phyloP scores from a whole-genome alignment of 176 grass and related monocot species.

The Oryza officinalis region DNA sequence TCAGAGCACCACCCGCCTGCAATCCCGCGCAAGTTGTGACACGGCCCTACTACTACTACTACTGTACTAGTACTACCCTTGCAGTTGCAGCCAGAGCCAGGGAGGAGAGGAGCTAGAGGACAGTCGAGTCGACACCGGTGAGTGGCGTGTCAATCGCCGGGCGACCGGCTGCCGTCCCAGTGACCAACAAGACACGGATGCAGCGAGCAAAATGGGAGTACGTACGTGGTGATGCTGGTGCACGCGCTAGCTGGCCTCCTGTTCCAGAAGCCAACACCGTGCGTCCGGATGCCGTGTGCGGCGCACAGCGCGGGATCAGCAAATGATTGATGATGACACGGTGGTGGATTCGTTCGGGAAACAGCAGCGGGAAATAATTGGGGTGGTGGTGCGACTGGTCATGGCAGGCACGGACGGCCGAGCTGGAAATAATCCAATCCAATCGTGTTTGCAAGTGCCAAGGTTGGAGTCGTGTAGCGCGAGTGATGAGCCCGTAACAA shows the following conservation, averaged over 20 bases:
- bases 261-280: not conserved
- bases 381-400: not conserved
- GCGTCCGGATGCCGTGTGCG: not conserved
- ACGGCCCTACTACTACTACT: not conserved
- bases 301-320: not conserved
- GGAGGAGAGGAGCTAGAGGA: not conserved
- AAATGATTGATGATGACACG: not conserved
- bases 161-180: conserved; percentile 9
- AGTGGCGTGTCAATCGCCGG: conserved; percentile 18
- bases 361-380: conserved; percentile 13
- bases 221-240: not conserved
- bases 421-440: conserved; percentile 6
- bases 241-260: not conserved
- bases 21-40: not conserved
- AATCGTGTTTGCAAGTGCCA: not conserved
- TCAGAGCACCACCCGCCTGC: not conserved
- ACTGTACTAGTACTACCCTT: too few relatives aligned
- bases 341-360: not conserved
- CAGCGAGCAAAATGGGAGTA: not conserved
- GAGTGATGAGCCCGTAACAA: not conserved
- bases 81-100: not conserved
- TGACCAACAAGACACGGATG: conserved; percentile 3
- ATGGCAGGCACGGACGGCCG: not conserved
- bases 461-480: not conserved
- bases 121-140: not conserved